Base-by-base conservation (phyloP, 2,329 filamentous ascomycete genomes). In the Fusarium hostae region DNA sequence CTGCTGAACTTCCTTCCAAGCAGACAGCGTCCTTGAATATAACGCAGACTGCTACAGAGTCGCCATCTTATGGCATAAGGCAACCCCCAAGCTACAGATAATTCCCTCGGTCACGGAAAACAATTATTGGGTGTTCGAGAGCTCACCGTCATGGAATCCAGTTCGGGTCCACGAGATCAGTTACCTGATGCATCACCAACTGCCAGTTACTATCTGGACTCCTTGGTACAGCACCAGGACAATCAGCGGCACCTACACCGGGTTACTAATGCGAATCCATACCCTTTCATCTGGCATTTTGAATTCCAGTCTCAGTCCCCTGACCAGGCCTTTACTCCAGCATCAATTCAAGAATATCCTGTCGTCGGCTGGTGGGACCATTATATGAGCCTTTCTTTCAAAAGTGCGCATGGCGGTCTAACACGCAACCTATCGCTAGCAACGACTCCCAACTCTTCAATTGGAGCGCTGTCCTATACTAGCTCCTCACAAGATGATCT, bases 51-150 rank as follows among this genome's bases (percentile, higher is more conserved):
- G 63, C 48, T 52, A 79, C 79, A 76, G 76, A 76, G 71, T 68
- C 75, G 74, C 71, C 72, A 57, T 77, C 73, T 70, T 68, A 76
- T 74, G 68, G 76, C 41, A 71, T 66, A 59, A 75, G 71, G 58
- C 73, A 75, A 72, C 61, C 74, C 59, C 68, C 71, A 65, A 79
- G 78, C 78, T 80, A 79, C 78, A 79, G 78, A 72, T 62, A 37
- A 68, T 59, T 66, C 73, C 66, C 63, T 74, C 66, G 75, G 68
- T 67, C 62, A 73, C 61, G 71, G 64, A 59, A 74, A 76, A 68
- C 77, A 78, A 73, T 75, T 77, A 75, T 57, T 61, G 66, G 74
- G 65, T 64, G 66, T 73, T 66, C 54, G 73, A 57, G 77, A 73
- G 63, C 72, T 77, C 59, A 63, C 70, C 67, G 68, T 65, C 59